phyloP scores from a whole-genome alignment of 2,329 filamentous ascomycete genomes.

The Botrytis squamosa region DNA sequence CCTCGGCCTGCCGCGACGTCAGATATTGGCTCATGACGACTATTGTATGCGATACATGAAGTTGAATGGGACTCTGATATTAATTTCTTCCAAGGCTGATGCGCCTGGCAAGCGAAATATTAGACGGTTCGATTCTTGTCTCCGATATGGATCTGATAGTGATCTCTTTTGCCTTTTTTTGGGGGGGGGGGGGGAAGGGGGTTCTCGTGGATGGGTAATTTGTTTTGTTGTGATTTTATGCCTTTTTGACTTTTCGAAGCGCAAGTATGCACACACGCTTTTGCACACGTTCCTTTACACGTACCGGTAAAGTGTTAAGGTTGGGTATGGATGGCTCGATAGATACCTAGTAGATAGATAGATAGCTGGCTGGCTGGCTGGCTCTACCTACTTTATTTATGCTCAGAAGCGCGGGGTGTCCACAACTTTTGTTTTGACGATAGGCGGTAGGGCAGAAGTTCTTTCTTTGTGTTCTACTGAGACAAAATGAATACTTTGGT shows the following conservation, averaged over 20 bases:
- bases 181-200: too few relatives aligned
- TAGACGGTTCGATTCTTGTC: slow-evolving; percentile 12
- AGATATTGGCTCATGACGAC: slow-evolving; percentile 69
- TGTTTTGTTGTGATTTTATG: slow-evolving; percentile 20
- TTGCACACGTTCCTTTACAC: slow-evolving; percentile 16
- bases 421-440: slow-evolving; percentile 12
- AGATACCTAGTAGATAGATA: background rate
- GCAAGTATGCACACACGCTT: slow-evolving; percentile 17
- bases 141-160: slow-evolving; percentile 3
- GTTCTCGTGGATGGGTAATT: background rate
- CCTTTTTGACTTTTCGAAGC: slow-evolving; percentile 9
- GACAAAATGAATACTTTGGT: background rate
- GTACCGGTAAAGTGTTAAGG: slow-evolving; percentile 3
- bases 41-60: slow-evolving; percentile 24
- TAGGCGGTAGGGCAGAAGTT: slow-evolving; percentile 10
- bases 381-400: slow-evolving; percentile 5
- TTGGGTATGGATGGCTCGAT: background rate
- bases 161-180: background rate
- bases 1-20: slow-evolving; percentile 79
- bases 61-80: slow-evolving; percentile 5
- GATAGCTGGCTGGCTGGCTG: background rate
- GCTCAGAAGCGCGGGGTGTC: slow-evolving; percentile 20
- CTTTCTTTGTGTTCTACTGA: background rate
- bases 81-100: slow-evolving; percentile 25
- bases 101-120: slow-evolving; percentile 27